Percentiles rank a stretch among this genome's conserved stretches.
Conservation (phyloP, 2,329 filamentous ascomycete genomes). For the Penicillium sp. region DNA sequence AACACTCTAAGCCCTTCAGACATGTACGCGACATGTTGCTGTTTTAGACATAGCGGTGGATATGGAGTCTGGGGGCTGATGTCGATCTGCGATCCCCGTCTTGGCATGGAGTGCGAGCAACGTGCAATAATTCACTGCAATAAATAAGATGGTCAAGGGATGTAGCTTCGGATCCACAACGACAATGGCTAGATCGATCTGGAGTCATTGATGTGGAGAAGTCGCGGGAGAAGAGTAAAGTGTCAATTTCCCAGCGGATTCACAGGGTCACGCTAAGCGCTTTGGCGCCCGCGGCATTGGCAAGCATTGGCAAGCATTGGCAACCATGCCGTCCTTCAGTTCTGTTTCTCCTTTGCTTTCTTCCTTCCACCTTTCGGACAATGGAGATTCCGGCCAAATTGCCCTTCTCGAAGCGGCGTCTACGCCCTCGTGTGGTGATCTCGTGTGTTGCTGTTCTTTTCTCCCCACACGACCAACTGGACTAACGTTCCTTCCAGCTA, state of each 20-base stretch:
- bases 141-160: too few relatives aligned
- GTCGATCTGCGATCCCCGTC: too few relatives aligned
- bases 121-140: too few relatives aligned
- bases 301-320: neutral
- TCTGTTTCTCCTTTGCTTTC: neutral
- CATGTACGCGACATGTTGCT: too few relatives aligned
- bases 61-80: too few relatives aligned
- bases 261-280: slow-evolving; percentile 2
- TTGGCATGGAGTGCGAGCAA: too few relatives aligned
- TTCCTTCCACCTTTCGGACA: neutral
- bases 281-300: neutral
- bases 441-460: slow-evolving; percentile 40
- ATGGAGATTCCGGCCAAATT: slow-evolving; percentile 38
- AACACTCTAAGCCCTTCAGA: too few relatives aligned
- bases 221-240: too few relatives aligned
- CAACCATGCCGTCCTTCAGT: neutral
- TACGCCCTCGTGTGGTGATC: slow-evolving; percentile 48
- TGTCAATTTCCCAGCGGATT: slow-evolving; percentile 1
- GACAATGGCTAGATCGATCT: too few relatives aligned
- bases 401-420: slow-evolving; percentile 50
- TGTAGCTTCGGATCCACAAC: too few relatives aligned
- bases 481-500: slow-evolving; percentile 40
- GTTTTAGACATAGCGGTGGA: too few relatives aligned
- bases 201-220: too few relatives aligned
- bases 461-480: slow-evolving; percentile 2